Evolutionary conservation across 2,329 filamentous ascomycete species (phyloP).

Genomic region (Hypoxylon rubiginosum): DNA sequence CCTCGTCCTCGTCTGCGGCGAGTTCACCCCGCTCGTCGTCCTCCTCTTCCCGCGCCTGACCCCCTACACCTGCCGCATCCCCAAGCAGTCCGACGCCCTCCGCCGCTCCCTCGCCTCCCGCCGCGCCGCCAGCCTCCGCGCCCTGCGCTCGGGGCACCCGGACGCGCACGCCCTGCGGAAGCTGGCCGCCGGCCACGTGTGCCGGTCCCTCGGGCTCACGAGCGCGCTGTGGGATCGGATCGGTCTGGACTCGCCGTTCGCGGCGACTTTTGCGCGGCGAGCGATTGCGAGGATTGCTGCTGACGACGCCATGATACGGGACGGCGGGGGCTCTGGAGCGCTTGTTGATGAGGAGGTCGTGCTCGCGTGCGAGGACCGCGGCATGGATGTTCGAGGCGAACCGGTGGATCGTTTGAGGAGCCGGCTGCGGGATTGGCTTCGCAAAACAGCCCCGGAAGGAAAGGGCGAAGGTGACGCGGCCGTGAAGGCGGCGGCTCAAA

Average conservation of each 20-base stretch:
- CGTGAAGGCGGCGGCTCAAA: conserved; percentile 41
- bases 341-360: conserved; percentile 74
- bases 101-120: conserved; percentile 66
- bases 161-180: background rate
- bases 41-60: conserved; percentile 78
- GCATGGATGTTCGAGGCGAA: conserved; percentile 68
- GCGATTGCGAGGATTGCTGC: conserved; percentile 73
- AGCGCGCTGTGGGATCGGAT: conserved; percentile 64
- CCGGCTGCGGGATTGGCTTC: conserved; percentile 63
- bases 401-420: conserved; percentile 69
- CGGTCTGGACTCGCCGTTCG: conserved; percentile 67
- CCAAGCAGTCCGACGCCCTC: conserved; percentile 75
- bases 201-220: conserved; percentile 55
- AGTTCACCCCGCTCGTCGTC: conserved; percentile 87
- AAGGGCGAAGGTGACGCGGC: conserved; percentile 46
- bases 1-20: conserved; percentile 82
- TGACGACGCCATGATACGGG: conserved; percentile 78
- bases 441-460: conserved; percentile 52
- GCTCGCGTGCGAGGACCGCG: conserved; percentile 79
- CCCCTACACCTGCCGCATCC: conserved; percentile 86
- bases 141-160: conserved; percentile 44
- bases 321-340: conserved; percentile 70
- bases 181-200: conserved; percentile 45
- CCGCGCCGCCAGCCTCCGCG: conserved; percentile 63
- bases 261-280: conserved; percentile 63